Evolutionary conservation across 257 asterid genomes (phyloP).

Genomic region (Ligustrum vulgare): DNA sequence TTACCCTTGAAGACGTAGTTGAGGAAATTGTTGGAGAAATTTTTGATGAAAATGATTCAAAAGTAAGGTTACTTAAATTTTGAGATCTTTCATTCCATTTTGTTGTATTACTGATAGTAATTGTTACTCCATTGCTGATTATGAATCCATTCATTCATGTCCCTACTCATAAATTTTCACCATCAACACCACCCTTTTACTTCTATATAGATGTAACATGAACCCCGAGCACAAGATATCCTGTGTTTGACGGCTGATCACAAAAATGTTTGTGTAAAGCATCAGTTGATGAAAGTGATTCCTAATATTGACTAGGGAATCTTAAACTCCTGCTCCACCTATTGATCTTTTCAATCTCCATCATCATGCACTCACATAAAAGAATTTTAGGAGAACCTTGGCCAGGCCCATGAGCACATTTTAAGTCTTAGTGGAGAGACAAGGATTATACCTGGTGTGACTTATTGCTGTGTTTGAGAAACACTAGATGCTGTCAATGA

Average conservation of each 20-base stretch:
- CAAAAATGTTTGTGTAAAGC: neutral
- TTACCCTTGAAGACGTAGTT: slow-evolving; percentile 97
- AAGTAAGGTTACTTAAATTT: slow-evolving; percentile 48
- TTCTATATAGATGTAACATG: neutral
- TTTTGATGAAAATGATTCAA: slow-evolving; percentile 96
- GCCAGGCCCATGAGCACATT: neutral
- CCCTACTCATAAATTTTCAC: slow-evolving; percentile 8
- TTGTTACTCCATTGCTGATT: slow-evolving; percentile 17
- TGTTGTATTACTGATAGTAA: neutral
- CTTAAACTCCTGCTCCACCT: neutral
- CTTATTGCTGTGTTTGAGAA: neutral
- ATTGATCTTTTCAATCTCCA: neutral
- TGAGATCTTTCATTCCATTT: slow-evolving; percentile 2
- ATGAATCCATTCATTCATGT: slow-evolving; percentile 14
- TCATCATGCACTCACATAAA: neutral
- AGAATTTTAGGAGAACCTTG: neutral
- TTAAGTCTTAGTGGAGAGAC: neutral
- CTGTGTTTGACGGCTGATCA: slow-evolving; percentile 13
- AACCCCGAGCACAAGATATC: neutral
- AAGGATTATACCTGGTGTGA: neutral
- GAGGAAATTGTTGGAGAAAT: slow-evolving; percentile 99
- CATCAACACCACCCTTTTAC: neutral
- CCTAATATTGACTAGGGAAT: slow-evolving; percentile 9
- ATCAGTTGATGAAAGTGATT: slow-evolving; percentile 1
- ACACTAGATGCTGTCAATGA: neutral